Conservation (phyloP, 176 grass and related monocot genomes). For the Carex pumila region DNA sequence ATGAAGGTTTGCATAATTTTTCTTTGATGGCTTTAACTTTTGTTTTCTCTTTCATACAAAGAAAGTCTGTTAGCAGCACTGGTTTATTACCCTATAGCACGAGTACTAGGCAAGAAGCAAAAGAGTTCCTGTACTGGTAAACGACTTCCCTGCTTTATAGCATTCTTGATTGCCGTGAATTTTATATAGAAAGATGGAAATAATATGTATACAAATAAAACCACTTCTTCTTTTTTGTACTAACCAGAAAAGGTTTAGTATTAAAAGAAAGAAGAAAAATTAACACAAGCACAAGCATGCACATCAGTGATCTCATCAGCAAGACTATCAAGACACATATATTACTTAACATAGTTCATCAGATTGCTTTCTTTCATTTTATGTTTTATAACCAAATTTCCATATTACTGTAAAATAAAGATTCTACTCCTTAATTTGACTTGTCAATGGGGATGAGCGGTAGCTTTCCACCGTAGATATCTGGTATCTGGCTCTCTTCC, state of each 20-base stretch:
- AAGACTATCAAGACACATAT: neutral
- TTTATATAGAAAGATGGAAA: too few relatives aligned
- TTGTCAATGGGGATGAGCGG: slow-evolving; percentile 17
- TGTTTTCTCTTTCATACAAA: neutral
- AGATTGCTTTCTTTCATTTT: neutral
- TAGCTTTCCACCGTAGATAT: slow-evolving; percentile 36
- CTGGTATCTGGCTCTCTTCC: slow-evolving; percentile 37
- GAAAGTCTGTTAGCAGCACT: neutral
- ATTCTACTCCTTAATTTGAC: neutral
- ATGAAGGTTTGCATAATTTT: neutral
- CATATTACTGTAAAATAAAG: neutral
- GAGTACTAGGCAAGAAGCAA: neutral
- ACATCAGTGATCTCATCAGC: neutral
- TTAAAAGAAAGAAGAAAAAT: too few relatives aligned
- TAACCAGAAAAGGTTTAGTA: too few relatives aligned
- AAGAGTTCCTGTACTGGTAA: neutral
- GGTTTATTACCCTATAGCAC: neutral
- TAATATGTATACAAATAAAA: too few relatives aligned
- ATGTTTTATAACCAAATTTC: neutral
- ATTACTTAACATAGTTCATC: neutral
- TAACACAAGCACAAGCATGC: too few relatives aligned
- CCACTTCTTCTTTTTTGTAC: too few relatives aligned
- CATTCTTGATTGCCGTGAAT: too few relatives aligned
- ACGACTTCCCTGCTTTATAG: neutral
- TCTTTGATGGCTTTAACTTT: neutral